phyloP scores from a whole-genome alignment of 2,329 filamentous ascomycete species.

The Fusarium penzigii region DNA sequence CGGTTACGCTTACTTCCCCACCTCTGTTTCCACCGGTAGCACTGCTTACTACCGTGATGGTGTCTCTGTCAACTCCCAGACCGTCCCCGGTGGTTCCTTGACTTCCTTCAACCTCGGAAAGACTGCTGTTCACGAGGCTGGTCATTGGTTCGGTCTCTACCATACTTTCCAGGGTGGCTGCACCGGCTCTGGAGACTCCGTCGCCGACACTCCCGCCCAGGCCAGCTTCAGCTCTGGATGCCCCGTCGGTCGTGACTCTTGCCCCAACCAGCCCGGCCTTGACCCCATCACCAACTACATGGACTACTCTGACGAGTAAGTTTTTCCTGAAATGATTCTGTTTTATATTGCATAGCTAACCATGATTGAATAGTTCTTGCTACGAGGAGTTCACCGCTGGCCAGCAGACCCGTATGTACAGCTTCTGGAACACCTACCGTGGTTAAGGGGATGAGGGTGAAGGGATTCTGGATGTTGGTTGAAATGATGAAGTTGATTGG shows the following conservation, averaged over 20 bases:
- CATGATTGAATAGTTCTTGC: too few relatives aligned
- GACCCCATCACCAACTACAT: constrained; percentile 43
- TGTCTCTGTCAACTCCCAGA: constrained; percentile 40
- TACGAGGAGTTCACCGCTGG: too few relatives aligned
- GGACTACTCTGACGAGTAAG: constrained; percentile 30
- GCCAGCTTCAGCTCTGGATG: constrained; percentile 36
- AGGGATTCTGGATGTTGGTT: too few relatives aligned
- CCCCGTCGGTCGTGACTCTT: constrained; percentile 38
- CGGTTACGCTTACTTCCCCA: constrained; percentile 50
- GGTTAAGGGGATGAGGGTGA: too few relatives aligned
- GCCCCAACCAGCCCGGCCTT: constrained; percentile 31
- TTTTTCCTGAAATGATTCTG: too few relatives aligned
- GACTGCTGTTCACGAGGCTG: constrained; percentile 43
- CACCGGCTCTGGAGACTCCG: constrained; percentile 37
- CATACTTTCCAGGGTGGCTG: constrained; percentile 50
- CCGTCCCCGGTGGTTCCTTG: constrained; percentile 39
- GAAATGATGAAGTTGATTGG: too few relatives aligned
- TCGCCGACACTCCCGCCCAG: constrained; percentile 44
- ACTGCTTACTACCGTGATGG: constrained; percentile 38
- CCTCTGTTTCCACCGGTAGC: constrained; percentile 30
- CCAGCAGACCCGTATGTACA: too few relatives aligned
- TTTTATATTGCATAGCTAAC: too few relatives aligned
- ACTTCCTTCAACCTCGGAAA: constrained; percentile 34
- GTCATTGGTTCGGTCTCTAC: constrained; percentile 51
- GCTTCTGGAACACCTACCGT: too few relatives aligned